Base-by-base conservation (phyloP, 2,329 filamentous ascomycete species). In the Hymenoscyphus fraxineus region DNA sequence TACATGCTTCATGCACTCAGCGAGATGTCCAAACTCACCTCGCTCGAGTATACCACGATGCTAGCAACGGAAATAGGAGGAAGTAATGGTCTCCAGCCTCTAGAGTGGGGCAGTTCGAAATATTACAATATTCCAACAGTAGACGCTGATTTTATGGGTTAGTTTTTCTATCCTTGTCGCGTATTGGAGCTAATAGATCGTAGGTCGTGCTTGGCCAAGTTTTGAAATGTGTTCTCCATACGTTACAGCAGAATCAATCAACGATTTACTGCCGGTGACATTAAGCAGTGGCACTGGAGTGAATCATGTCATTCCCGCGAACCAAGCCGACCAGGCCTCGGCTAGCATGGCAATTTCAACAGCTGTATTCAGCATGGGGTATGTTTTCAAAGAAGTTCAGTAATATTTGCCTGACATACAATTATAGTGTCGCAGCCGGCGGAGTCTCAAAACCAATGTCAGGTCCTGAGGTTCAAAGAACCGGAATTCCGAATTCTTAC, bases 211-310 rank as follows among this genome's bases (percentile, higher is more conserved):
- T 5, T 80, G 80, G 67, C 80, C 80, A 2, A 80, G 77, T 0
- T 77, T 77, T 61, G 80, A 78, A 77, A 79, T 81, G 65, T 78
- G 77, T 2, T 82, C 80, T 0, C 69, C 80, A 2, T 77, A 78
- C 15, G 80, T 79, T 0, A 51, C 40, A n/a, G 47, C 40, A 16
- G 19, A n/a, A 13, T 31, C 44, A 16, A 51, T 60, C 41, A 60
- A 60, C 10, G 59, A 60, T 9, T 44, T 60, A 5, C 41, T 60
- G 4, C 59, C 59, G 7, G 59, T 60, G 6, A 60, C 32, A 3
- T 16, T 60, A 16, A 51, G 40, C 27, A 54, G 59, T 13, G 59
- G 59, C 13, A 44, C 44, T 15, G 59, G 59, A 51, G 47, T 44
- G 0, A 40, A 60, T n/a, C 47, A 51, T 19, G 7, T 51, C 22